phyloP scores from a whole-genome alignment of 2,329 filamentous ascomycete species.

The Fusarium secorum region DNA sequence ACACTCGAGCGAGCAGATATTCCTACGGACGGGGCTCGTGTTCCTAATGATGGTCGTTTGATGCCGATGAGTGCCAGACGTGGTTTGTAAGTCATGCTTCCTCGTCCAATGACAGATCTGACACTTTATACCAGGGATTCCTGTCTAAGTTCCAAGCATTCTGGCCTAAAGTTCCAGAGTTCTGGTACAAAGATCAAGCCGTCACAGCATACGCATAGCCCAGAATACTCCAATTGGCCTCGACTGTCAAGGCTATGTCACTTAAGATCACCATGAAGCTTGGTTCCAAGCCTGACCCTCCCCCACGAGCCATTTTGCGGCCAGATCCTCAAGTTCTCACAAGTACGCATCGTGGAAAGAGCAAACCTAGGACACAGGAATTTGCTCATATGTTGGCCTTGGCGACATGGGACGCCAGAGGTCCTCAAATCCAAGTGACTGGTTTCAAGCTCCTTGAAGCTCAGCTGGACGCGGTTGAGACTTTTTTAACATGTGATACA shows the following conservation, averaged over 20 bases:
- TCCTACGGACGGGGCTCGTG: not conserved
- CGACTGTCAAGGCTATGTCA: conserved; percentile 21
- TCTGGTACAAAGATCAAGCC: conserved; percentile 45
- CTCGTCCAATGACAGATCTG: not conserved
- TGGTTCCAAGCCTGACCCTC: conserved; percentile 21
- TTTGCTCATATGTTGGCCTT: conserved; percentile 37
- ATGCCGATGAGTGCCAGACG: conserved; percentile 50
- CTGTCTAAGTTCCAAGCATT: conserved; percentile 53
- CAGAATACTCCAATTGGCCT: conserved; percentile 43
- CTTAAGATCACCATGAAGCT: conserved; percentile 40
- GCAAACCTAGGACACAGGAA: not conserved
- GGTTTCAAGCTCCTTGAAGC: conserved; percentile 24
- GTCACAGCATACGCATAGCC: conserved; percentile 43
- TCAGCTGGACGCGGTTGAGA: conserved; percentile 41
- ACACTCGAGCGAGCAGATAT: conserved; percentile 14
- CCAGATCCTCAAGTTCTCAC: conserved; percentile 13
- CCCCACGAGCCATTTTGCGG: conserved; percentile 24
- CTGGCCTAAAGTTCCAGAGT: conserved; percentile 51
- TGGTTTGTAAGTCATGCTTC: conserved; percentile 53
- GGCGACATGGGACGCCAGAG: not conserved
- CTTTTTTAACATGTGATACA: conserved; percentile 40
- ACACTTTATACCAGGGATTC: conserved; percentile 45
- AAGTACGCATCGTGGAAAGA: not conserved
- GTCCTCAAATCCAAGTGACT: not conserved
- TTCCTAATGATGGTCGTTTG: conserved; percentile 44